Evolutionary conservation across 345 rosid genomes (phyloP).

Genomic region (Rhodamnia argentea): DNA sequence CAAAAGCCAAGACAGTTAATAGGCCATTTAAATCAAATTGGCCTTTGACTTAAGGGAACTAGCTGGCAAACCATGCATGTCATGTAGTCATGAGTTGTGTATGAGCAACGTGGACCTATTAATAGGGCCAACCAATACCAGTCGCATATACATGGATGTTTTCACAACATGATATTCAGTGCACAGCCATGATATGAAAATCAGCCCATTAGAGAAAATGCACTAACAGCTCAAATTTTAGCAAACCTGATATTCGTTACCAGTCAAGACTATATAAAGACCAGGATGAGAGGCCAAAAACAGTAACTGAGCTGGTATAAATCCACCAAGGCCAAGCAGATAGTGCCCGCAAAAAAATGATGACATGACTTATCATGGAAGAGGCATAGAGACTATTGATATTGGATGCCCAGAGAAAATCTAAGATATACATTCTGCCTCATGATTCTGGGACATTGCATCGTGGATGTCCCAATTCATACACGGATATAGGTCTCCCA

Average conservation of each 20-base stretch:
- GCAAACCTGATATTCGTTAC: not conserved
- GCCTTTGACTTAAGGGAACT: not conserved
- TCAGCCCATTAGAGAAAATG: not conserved
- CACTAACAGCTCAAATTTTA: not conserved
- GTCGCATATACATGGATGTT: not conserved
- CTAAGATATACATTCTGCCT: not conserved
- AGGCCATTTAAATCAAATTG: not conserved
- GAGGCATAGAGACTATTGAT: not conserved
- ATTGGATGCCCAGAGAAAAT: not conserved
- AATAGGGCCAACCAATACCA: not conserved
- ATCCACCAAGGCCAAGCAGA: not conserved
- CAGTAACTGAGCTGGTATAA: not conserved
- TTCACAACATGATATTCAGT: not conserved
- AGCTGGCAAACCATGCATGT: not conserved
- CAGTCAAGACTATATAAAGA: not conserved
- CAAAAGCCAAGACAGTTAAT: not conserved
- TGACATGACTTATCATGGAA: not conserved
- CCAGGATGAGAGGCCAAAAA: not conserved
- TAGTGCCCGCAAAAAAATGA: not conserved
- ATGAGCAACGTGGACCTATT: not conserved
- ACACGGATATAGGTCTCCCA: not conserved
- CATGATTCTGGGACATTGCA: not conserved
- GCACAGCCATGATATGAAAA: not conserved
- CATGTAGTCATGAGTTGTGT: not conserved
- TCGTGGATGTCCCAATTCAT: not conserved